Conservation (phyloP, 139 green algal genomes). For the Chlamydomonas urium region DNA sequence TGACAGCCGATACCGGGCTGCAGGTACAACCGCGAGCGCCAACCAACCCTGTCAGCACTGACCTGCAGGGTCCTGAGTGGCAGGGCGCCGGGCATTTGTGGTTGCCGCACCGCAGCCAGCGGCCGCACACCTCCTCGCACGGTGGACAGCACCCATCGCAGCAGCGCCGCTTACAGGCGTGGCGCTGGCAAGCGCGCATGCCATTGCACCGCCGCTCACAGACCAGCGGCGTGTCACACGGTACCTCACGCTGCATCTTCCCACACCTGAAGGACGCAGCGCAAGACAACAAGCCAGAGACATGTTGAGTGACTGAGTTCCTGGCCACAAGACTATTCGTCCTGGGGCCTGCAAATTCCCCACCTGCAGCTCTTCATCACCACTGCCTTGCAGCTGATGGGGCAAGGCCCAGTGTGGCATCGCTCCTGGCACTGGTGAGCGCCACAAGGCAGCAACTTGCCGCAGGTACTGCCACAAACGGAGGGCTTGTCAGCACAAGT, state of each 20-base stretch:
- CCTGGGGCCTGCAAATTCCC: too few relatives aligned
- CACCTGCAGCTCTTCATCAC: conserved; percentile 54
- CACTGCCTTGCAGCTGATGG: conserved; percentile 33
- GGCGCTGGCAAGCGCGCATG: conserved; percentile 59
- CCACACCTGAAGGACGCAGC: conserved; percentile 53
- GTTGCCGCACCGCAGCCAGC: conserved; percentile 73
- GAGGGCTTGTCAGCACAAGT: conserved; percentile 50
- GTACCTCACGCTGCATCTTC: conserved; percentile 32
- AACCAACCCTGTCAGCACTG: too few relatives aligned
- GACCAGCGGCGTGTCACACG: conserved; percentile 52
- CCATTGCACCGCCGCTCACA: conserved; percentile 69
- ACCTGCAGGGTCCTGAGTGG: conserved; percentile 69
- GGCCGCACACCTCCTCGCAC: conserved; percentile 76
- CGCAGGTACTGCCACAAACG: conserved; percentile 75
- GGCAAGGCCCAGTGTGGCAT: conserved; percentile 71
- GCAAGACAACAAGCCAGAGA: conserved; percentile 14
- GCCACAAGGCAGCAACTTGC: conserved; percentile 74
- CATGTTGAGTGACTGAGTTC: too few relatives aligned
- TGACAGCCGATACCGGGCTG: too few relatives aligned
- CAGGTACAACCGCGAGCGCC: too few relatives aligned
- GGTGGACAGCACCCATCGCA: conserved; percentile 77
- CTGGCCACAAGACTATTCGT: too few relatives aligned
- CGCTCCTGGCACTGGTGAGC: conserved; percentile 56
- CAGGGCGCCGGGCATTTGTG: conserved; percentile 74
- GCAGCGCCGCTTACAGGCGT: conserved; percentile 80